Base-by-base conservation (phyloP, 2,329 filamentous ascomycete species). In the Chaetomiaceae sp. region DNA sequence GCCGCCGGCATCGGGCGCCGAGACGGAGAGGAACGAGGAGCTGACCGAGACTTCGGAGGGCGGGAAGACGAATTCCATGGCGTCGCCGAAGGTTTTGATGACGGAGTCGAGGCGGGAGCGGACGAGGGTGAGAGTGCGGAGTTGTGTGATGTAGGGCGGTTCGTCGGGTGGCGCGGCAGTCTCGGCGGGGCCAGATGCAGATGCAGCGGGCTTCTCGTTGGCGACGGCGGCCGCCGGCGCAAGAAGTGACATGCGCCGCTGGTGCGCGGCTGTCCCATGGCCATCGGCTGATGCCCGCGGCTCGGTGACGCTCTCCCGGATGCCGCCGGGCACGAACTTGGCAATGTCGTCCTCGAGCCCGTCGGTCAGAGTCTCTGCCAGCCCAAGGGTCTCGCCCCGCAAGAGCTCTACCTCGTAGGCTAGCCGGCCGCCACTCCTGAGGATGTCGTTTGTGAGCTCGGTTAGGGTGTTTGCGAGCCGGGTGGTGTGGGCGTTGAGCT, bases 321-420 rank as follows among this genome's bases (percentile, higher is more conserved):
- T 59, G 2, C 77, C 77, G 6, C 70, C 71, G 0, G 85, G 85
- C 0, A 89, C 77, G 66, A 96, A 92, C 56, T 83, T 83, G 57
- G 75, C 72, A 29, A 96, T 82, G 61, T 95, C 88, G 4, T 83
- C 77, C 43, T 82, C 81, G 39, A 96, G 71, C 0, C 79, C 82
- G 60, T 91, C 88, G 5, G 84, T 82, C 62, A 97, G 74, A 2
- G 86, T 80, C 66, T 96, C 91, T 1, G 85, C 84, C 33, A 96
- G 74, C n/a, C 87, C 80, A 43, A 91, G 72, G 2, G 90, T 88
- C 71, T 96, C 91, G 58, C 91, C 91, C n/a, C 91, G 83, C 45
- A 97, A 71, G 17, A 97, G 81, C 70, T 97, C 92, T 19, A 97
- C 92, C 71, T 97, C 89, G 66, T 99, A 99, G 19, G 91, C 90